A percentile compares a stretch with the other conserved stretches of the same genome.
Evolutionary conservation across 169 alveolate genomes (phyloP).

Genomic region (Eimeria maxima): DNA sequence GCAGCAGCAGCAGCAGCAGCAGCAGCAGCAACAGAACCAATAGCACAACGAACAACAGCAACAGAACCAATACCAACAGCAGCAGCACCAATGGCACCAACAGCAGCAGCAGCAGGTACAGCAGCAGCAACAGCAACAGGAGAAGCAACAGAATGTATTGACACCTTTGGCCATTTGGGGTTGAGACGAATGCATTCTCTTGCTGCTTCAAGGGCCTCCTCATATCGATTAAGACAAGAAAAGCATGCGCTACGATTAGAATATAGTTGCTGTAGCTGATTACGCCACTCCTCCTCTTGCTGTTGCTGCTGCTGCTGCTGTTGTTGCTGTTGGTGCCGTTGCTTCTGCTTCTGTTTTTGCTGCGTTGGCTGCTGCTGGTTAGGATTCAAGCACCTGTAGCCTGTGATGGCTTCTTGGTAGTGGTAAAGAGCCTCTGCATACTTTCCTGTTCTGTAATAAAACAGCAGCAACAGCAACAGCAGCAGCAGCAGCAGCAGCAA

Average conservation of each 20-base stretch:
- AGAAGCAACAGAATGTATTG: background rate
- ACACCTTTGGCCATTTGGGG: constrained; percentile 31
- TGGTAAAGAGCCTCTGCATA: constrained; percentile 30
- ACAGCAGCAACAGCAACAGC: background rate
- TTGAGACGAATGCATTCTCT: constrained; percentile 47
- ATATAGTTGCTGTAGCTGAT: constrained; percentile 61
- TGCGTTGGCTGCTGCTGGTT: background rate
- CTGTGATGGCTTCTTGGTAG: constrained; percentile 16
- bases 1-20: background rate
- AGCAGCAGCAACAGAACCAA: background rate
- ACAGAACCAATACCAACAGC: no score
- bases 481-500: background rate
- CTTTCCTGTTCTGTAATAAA: constrained; percentile 2
- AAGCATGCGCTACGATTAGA: constrained; percentile 58
- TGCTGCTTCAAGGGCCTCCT: constrained; percentile 36
- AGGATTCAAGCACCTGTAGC: background rate
- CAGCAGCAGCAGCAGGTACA: background rate
- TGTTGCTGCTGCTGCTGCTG: background rate
- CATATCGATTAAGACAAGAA: background rate
- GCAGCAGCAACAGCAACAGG: background rate
- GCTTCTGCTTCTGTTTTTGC: background rate
- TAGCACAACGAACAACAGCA: background rate
- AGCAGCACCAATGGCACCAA: background rate
- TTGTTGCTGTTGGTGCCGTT: background rate
- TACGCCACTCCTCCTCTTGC: background rate